Evolutionary conservation across 305 asterid genomes (phyloP), one percentile per base, ranked within the genome.

Genomic region (Solanum hybrid): DNA sequence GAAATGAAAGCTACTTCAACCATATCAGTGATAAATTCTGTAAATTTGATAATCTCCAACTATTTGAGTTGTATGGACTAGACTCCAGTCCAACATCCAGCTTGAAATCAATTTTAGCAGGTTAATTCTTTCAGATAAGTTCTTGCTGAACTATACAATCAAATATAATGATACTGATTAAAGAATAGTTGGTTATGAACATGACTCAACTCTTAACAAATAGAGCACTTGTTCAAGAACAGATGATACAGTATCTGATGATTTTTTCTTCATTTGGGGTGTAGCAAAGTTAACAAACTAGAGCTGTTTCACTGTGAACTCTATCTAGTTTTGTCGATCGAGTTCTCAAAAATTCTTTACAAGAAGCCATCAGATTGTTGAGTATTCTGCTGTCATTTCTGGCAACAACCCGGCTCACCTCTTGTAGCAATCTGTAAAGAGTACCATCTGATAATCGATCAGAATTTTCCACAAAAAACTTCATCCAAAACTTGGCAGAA

Each of bases 401-500:
- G 17, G 89, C 34, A 22, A 90, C 56, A 24, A 82, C 13, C 76
- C 71, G 46, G 88, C 87, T 90, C 66, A 90, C 92, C 88, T 93
- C 91, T 2, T 71, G 90, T 84, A 94, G 89, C 90, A 96, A 91
- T 79, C 86, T 91, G 35, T 89, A 88, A n/a, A 96, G 91, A 20
- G 92, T 91, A 0, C 86, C 91, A 89, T 91, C 92, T 87, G 89
- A 90, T 29, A 95, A 93, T 82, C 85, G 89, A 91, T 91, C 88
- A 5, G 79, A 89, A 38, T 94, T 93, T 88, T 94, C 97, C 24
- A 9, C 26, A 72, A 97, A 94, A 77, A 95, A 82, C 80, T 92
- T 95, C 31, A 89, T 88, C 99, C 99, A 96, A 32, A 93, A 94
- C 92, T 93, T 96, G 81, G 88, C 87, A 34, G 99, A 95, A 90